phyloP scores from a whole-genome alignment of 352 stramenopile species.

The Aphanomyces astaci region DNA sequence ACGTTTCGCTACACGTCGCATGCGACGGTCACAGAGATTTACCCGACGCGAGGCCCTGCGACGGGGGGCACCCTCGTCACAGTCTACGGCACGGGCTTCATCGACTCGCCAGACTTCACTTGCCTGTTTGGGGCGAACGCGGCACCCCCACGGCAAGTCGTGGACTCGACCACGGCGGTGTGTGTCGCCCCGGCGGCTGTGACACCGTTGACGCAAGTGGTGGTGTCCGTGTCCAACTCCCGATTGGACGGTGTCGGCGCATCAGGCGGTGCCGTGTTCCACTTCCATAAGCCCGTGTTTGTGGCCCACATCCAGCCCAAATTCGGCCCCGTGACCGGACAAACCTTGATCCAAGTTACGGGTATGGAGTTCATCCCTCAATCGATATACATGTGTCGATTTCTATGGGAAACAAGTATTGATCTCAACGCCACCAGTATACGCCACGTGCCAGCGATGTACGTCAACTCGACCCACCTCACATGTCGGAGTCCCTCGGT shows the following conservation, averaged over 20 bases:
- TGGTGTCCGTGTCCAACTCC: neutral
- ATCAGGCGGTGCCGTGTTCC: neutral
- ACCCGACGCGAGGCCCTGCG: neutral
- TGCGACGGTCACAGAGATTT: neutral
- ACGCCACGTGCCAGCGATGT: neutral
- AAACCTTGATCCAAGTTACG: neutral
- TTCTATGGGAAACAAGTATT: too few relatives aligned
- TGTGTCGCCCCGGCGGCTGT: neutral
- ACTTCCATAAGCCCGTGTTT: constrained; percentile 5
- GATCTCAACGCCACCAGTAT: neutral
- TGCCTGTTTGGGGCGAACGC: neutral
- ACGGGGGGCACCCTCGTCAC: constrained; percentile 1
- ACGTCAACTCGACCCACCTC: constrained; percentile 21
- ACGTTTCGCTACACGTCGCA: neutral
- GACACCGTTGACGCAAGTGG: neutral
- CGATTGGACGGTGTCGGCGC: neutral
- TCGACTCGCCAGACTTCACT: neutral
- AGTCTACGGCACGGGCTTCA: constrained; percentile 15
- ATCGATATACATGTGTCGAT: neutral
- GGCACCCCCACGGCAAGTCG: neutral
- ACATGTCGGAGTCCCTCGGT: constrained; percentile 29
- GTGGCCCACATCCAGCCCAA: constrained; percentile 1
- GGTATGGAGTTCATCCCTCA: neutral
- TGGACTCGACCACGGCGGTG: neutral
- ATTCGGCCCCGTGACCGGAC: neutral